These are phyloP conservation scores for Wickerhamomyces pijperi DNA, from an alignment of 805 yeast species.

Conservation along the genomic window DNA sequence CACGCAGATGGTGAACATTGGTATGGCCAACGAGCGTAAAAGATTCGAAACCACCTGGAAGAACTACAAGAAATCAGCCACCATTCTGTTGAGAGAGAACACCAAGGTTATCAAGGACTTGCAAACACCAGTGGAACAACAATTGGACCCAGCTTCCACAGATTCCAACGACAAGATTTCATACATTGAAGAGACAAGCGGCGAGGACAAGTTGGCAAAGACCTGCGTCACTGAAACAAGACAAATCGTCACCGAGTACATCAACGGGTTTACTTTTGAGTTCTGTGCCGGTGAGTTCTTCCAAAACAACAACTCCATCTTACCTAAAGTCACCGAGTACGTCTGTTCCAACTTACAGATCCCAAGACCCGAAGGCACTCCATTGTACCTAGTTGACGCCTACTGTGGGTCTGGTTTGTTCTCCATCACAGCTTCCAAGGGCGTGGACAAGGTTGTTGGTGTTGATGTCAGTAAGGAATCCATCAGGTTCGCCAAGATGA, in stretches of 20 bases:
- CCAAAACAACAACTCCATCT: constrained; percentile 87
- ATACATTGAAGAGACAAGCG: constrained; percentile 21
- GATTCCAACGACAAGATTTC: constrained; percentile 26
- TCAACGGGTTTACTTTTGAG: constrained; percentile 67
- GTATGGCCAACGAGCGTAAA: constrained; percentile 58
- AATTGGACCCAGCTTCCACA: constrained; percentile 33
- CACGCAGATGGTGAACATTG: constrained; percentile 64
- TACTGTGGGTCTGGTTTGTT: constrained; percentile 95
- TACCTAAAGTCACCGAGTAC: constrained; percentile 73
- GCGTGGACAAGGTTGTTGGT: constrained; percentile 80
- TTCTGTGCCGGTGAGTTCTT: constrained; percentile 94
- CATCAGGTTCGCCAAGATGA: constrained; percentile 74
- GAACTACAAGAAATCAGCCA: constrained; percentile 67
- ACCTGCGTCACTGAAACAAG: constrained; percentile 73
- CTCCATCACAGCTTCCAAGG: constrained; percentile 72
- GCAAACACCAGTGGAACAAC: constrained; percentile 8
- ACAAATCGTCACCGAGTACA: constrained; percentile 68
- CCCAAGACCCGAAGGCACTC: constrained; percentile 28
- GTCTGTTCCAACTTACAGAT: constrained; percentile 61
- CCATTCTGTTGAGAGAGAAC: constrained; percentile 74
- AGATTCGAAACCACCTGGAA: constrained; percentile 35
- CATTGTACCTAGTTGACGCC: constrained; percentile 77
- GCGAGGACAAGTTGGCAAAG: constrained; percentile 30
- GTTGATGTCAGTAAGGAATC: constrained; percentile 91
- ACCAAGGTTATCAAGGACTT: constrained; percentile 27